A percentile compares a stretch with the other conserved stretches of the same genome.
These are phyloP conservation scores for Senna tora DNA, from an alignment of 306 rosid species.

Conservation along the genomic window DNA sequence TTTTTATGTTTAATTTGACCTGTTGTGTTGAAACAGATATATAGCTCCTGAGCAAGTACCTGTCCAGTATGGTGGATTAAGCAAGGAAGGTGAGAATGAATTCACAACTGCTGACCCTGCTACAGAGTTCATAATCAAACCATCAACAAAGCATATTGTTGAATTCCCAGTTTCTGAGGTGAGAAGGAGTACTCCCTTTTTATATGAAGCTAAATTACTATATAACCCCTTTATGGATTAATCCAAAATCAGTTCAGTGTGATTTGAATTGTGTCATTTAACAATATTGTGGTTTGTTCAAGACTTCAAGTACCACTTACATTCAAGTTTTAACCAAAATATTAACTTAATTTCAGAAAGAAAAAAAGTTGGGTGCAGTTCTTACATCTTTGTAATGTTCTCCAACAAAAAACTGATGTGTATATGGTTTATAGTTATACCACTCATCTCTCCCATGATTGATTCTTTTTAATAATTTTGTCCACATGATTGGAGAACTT, in stretches of 20 bases:
- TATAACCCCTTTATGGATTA: neutral
- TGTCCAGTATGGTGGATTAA: conserved; percentile 84
- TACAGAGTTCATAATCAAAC: conserved; percentile 73
- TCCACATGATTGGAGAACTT: no score
- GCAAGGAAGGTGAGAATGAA: conserved; percentile 75
- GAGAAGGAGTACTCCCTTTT: neutral
- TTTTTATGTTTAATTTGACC: neutral
- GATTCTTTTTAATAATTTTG: no score
- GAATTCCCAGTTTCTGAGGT: conserved; percentile 87
- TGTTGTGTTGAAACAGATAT: conserved; percentile 53
- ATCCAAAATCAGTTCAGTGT: neutral
- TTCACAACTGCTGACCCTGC: conserved; percentile 72
- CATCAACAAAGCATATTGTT: conserved; percentile 65
- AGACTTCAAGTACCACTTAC: neutral
- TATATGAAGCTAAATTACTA: neutral
- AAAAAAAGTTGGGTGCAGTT: no score
- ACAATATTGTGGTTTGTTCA: neutral
- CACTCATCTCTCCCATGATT: no score
- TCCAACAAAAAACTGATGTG: no score
- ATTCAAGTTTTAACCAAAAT: neutral
- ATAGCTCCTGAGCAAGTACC: conserved; percentile 86
- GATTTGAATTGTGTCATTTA: no score
- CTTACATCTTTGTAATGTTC: no score
- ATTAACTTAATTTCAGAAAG: neutral
- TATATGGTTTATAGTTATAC: no score